phyloP scores from a whole-genome alignment of 805 yeast genomes.

The Kodamaea kaohsiungensis region DNA sequence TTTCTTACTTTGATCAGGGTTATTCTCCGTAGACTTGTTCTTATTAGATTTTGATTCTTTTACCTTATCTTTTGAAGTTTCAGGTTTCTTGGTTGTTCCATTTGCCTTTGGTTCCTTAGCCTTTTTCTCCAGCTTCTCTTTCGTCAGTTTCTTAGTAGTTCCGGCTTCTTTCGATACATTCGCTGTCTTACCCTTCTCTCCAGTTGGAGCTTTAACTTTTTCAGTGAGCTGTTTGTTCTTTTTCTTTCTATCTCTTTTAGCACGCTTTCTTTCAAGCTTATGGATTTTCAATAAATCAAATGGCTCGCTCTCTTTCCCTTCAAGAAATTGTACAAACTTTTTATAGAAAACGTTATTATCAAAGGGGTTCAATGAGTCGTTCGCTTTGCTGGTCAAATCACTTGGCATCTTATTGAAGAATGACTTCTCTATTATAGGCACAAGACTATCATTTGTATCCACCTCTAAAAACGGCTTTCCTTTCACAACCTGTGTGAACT shows the following conservation, averaged over 20 bases:
- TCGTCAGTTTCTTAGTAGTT: neutral
- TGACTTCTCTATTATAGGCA: conserved; percentile 38
- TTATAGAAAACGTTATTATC: conserved; percentile 18
- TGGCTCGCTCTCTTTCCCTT: conserved; percentile 14
- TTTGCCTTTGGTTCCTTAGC: conserved; percentile 4
- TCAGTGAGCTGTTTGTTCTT: conserved; percentile 10
- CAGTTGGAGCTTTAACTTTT: neutral
- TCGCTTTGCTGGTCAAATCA: neutral
- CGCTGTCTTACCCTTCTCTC: neutral
- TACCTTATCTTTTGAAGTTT: conserved; percentile 1
- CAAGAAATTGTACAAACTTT: conserved; percentile 18
- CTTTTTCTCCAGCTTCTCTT: conserved; percentile 11
- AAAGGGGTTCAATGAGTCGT: conserved; percentile 7
- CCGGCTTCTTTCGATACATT: conserved; percentile 4
- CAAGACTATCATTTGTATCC: conserved; percentile 25
- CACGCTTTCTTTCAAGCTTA: conserved; percentile 3
- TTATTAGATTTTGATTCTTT: neutral
- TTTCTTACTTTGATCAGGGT: conserved; percentile 12
- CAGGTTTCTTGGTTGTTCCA: conserved; percentile 12
- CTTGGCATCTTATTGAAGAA: conserved; percentile 30
- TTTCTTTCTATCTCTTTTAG: conserved; percentile 12
- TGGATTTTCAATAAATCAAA: conserved; percentile 8
- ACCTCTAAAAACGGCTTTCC: conserved; percentile 26
- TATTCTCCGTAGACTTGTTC: conserved; percentile 9
- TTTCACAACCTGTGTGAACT: conserved; percentile 12